Evolutionary conservation across 257 asterid genomes (phyloP), one percentile per base, ranked within the genome.

Genomic region (Solanum chmielewskii): DNA sequence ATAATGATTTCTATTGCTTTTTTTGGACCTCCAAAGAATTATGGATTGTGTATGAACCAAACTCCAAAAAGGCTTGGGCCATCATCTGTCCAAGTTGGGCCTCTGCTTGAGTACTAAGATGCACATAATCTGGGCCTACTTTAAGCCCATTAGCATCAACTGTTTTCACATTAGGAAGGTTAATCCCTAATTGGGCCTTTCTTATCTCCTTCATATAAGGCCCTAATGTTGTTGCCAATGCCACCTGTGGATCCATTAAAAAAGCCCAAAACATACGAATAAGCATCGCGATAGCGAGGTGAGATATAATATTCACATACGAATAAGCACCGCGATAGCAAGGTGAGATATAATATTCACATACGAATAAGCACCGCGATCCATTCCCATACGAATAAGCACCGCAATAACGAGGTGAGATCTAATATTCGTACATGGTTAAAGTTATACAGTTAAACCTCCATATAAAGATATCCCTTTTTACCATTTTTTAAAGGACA

Each of bases 61-160:
- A 80, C 56, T 89, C 76, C 83, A 85, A 89, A 86, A 89, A 88
- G 18, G 90, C 69, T 8, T 91, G 71, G 4, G 91, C 93, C 45
- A 91, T 44, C 91, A 89, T 91, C 29, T 87, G 71, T 31, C 93
- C 93, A 21, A 91, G 90, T 64, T 85, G 83, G 69, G 86, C 88
- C 80, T 91, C 89, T 4, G 92, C 87, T 3, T 84, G 37, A 16
- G 93, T 90, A 84, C 83, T 88, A 10, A 91, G 93, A 77, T 91
- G 93, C 47, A 91, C 86, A 83, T 39, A 37, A 84, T 91, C 93
- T 13, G 91, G 90, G 85, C 69, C 85, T 42, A 88, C 39, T 29
- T 73, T 18, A n/a, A 91, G 80, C 44, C 93, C 92, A 33, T 83
- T 84, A 4, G 90, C 93, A 76, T 91, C 93, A 15, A 91, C 82